Conservation (phyloP, 2,329 filamentous ascomycete genomes). For the Nigrospora osmanthi region DNA sequence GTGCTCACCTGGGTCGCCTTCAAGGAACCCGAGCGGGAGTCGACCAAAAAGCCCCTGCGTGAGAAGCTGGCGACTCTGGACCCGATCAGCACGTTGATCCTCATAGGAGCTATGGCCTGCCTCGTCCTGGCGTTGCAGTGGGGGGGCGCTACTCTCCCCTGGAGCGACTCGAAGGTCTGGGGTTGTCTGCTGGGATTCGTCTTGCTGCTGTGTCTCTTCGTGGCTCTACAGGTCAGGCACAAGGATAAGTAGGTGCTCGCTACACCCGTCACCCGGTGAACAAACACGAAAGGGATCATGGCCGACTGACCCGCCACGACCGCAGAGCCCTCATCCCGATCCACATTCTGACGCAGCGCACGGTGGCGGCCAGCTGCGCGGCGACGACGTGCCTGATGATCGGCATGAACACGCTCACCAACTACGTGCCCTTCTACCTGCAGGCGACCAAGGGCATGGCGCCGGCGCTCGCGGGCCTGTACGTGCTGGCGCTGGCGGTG, state of each 20-base stretch:
- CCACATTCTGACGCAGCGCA: slow-evolving; percentile 1
- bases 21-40: neutral
- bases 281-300: no score
- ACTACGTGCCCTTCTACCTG: slow-evolving; percentile 12
- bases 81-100: neutral
- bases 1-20: neutral
- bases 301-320: neutral
- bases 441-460: slow-evolving; percentile 10
- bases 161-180: neutral
- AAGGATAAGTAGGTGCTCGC: neutral
- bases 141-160: neutral
- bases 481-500: slow-evolving; percentile 1
- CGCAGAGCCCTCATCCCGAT: slow-evolving; percentile 1
- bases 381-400: slow-evolving; percentile 11
- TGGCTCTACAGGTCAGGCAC: neutral
- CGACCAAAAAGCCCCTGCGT: neutral
- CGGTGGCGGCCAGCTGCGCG: slow-evolving; percentile 4
- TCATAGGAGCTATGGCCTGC: neutral
- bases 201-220: neutral
- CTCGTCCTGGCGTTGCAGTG: neutral
- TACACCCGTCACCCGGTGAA: no score
- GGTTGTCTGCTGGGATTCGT: neutral
- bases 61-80: neutral
- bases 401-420: slow-evolving; percentile 12
- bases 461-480: slow-evolving; percentile 2